Conservation (phyloP, 2,329 filamentous ascomycete species). For the Canariomyces notabilis region DNA sequence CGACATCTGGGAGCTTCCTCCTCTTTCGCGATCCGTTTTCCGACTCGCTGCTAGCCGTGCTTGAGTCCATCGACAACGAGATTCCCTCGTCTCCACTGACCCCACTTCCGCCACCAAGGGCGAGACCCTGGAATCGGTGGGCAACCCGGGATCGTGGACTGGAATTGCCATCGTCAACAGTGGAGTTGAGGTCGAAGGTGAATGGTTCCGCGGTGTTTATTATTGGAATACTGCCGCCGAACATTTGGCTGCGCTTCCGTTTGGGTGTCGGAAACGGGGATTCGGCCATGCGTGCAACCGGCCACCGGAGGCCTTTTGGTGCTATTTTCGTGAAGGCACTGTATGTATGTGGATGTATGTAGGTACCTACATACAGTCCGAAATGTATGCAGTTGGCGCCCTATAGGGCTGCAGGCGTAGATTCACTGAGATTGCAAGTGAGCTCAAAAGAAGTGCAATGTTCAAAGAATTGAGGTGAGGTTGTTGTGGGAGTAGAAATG, state of each 20-base stretch:
- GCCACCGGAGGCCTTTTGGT: not conserved
- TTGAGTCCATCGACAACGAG: constrained; percentile 9
- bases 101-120: constrained; percentile 45
- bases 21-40: constrained; percentile 21
- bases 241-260: constrained; percentile 26
- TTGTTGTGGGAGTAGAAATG: too few relatives aligned
- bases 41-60: constrained; percentile 6
- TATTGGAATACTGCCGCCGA: constrained; percentile 15
- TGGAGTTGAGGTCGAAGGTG: constrained; percentile 39
- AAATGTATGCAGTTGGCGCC: too few relatives aligned
- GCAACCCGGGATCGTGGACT: constrained; percentile 51
- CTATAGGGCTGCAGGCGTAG: not conserved
- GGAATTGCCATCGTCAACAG: constrained; percentile 42
- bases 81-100: constrained; percentile 25
- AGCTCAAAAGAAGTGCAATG: too few relatives aligned
- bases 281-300: constrained; percentile 18
- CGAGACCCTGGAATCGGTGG: constrained; percentile 48
- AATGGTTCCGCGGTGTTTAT: constrained; percentile 30
- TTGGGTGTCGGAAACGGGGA: constrained; percentile 28
- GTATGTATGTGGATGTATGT: too few relatives aligned
- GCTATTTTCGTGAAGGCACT: too few relatives aligned
- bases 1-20: constrained; percentile 18
- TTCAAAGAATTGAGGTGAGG: too few relatives aligned
- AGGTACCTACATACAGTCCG: too few relatives aligned
- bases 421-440: too few relatives aligned